Conservation (phyloP, 345 rosid genomes). For the Lumnitzera racemosa region DNA sequence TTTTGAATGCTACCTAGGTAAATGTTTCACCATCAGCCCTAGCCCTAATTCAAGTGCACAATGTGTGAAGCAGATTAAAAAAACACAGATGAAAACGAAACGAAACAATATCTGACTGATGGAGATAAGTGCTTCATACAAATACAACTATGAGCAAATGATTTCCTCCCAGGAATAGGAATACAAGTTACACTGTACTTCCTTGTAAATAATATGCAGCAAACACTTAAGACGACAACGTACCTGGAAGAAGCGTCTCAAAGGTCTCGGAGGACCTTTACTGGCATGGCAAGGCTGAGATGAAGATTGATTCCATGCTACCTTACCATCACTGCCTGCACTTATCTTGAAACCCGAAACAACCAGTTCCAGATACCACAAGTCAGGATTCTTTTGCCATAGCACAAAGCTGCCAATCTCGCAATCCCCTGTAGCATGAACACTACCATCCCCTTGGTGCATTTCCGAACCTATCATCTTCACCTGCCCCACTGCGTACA, state of each 20-base stretch:
- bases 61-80: too few species aligned
- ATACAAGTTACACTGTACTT: too few species aligned
- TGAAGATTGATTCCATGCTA: slow-evolving; percentile 88
- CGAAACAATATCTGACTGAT: too few species aligned
- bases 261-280: slow-evolving; percentile 76
- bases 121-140: too few species aligned
- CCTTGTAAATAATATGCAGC: too few species aligned
- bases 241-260: slow-evolving; percentile 93
- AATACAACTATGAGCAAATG: too few species aligned
- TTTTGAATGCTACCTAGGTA: neutral
- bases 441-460: slow-evolving; percentile 48
- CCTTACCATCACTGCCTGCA: slow-evolving; percentile 87
- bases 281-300: slow-evolving; percentile 75
- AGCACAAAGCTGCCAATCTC: slow-evolving; percentile 88
- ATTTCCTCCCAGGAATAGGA: too few species aligned
- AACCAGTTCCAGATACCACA: slow-evolving; percentile 78
- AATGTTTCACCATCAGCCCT: neutral
- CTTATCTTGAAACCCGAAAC: slow-evolving; percentile 84
- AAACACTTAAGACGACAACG: neutral
- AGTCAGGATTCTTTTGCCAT: slow-evolving; percentile 89
- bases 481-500: slow-evolving; percentile 90
- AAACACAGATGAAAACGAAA: too few species aligned
- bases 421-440: slow-evolving; percentile 33
- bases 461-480: slow-evolving; percentile 74
- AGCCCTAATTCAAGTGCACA: too few species aligned